Percentiles rank a stretch among this genome's conserved stretches.
Evolutionary conservation across 345 rosid genomes (phyloP).

Genomic region (Boechera retrofracta): DNA sequence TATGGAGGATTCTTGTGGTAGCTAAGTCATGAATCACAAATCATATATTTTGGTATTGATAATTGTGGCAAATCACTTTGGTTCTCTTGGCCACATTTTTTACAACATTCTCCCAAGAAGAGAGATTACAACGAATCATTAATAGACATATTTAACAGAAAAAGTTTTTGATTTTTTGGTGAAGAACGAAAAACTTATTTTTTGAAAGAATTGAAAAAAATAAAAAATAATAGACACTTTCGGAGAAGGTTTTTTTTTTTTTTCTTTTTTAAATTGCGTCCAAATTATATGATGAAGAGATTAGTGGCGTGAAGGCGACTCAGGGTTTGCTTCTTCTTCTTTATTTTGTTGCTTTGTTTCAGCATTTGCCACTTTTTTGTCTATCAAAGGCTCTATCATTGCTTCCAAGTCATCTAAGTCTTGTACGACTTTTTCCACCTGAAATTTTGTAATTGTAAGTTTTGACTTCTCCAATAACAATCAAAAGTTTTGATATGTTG

Average conservation of each 20-base stretch:
- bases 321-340: conserved; percentile 34
- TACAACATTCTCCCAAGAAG: too few relatives aligned
- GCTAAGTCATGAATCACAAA: not conserved
- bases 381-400: conserved; percentile 57
- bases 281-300: conserved; percentile 23
- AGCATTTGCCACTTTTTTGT: conserved; percentile 38
- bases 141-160: too few relatives aligned
- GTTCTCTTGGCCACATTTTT: not conserved
- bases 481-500: not conserved
- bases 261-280: not conserved
- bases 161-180: too few relatives aligned
- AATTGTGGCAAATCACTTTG: not conserved
- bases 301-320: conserved; percentile 36
- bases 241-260: not conserved
- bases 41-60: not conserved
- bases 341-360: conserved; percentile 34
- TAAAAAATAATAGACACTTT: not conserved
- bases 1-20: not conserved
- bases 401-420: conserved; percentile 63
- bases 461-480: conserved; percentile 17
- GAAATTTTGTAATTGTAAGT: not conserved
- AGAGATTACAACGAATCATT: not conserved
- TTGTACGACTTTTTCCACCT: conserved; percentile 63
- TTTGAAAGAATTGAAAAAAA: conserved; percentile 7
- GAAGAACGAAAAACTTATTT: too few relatives aligned